phyloP scores from a whole-genome alignment of 148 eudicot species.

The Diospyros kaki region DNA sequence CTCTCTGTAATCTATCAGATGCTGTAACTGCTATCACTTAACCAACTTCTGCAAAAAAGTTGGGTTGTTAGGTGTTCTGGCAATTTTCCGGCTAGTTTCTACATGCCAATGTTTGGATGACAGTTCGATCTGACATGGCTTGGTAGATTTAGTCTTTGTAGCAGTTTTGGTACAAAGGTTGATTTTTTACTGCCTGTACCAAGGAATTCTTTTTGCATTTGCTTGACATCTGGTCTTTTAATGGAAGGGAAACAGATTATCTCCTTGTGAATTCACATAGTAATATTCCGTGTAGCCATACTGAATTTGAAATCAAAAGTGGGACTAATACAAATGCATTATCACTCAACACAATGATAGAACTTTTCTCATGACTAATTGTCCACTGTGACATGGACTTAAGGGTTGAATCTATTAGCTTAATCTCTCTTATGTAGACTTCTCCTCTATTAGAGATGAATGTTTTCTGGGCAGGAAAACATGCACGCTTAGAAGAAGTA shows the following conservation, averaged over 20 bases:
- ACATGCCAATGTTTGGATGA: not conserved
- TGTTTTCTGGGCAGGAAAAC: too few species aligned
- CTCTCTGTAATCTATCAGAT: too few species aligned
- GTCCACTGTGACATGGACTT: not conserved
- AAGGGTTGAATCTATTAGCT: not conserved
- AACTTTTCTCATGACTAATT: not conserved
- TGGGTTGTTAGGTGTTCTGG: not conserved
- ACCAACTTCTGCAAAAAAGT: not conserved
- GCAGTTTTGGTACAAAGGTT: not conserved
- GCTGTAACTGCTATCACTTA: not conserved
- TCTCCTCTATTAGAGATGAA: too few species aligned
- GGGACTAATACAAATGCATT: not conserved
- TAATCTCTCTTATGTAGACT: too few species aligned
- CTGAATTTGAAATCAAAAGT: not conserved
- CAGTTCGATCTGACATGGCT: not conserved
- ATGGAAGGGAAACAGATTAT: not conserved
- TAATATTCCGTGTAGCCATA: not conserved
- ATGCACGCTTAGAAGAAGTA: too few species aligned
- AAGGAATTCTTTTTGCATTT: not conserved
- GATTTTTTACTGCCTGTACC: not conserved
- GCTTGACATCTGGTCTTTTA: not conserved
- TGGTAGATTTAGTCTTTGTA: not conserved
- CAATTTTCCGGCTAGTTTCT: not conserved
- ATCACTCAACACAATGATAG: not conserved
- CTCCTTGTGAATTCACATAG: not conserved